Evolutionary conservation across 768 basidiomycete species (phyloP).

Genomic region (Cystofilobasidium capitatum): DNA sequence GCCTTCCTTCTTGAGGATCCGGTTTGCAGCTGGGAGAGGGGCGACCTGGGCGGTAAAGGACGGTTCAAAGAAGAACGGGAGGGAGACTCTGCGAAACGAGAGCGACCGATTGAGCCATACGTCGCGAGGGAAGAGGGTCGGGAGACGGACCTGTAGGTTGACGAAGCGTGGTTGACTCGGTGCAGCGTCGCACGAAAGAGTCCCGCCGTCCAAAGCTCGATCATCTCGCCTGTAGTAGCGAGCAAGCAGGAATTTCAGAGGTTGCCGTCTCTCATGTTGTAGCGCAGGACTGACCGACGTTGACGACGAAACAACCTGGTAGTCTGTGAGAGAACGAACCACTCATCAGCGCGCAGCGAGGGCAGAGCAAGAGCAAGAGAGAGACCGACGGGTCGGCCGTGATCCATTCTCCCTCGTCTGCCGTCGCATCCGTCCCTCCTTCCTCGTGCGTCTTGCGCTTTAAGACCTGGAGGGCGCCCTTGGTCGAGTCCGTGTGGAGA

Average conservation of each 20-base stretch:
- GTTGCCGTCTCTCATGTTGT: not conserved
- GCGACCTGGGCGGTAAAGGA: constrained; percentile 63
- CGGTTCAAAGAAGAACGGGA: constrained; percentile 93
- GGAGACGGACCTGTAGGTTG: constrained; percentile 51
- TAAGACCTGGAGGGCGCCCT: constrained; percentile 73
- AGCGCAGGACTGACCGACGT: constrained; percentile 71
- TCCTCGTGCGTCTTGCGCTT: constrained; percentile 40
- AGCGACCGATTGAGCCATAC: not conserved
- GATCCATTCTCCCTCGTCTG: constrained; percentile 63
- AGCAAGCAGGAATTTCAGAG: not conserved
- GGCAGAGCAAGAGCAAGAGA: not conserved
- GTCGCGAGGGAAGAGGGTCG: too few species aligned
- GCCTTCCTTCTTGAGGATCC: constrained; percentile 40
- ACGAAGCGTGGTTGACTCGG: constrained; percentile 66
- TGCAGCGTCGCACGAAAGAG: constrained; percentile 83
- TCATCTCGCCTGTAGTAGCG: constrained; percentile 43
- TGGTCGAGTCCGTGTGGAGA: constrained; percentile 71
- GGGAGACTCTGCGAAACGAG: constrained; percentile 27
- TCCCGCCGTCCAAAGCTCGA: constrained; percentile 80
- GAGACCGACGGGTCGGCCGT: constrained; percentile 55
- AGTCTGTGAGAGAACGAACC: not conserved
- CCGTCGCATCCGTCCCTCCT: not conserved
- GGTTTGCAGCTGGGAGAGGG: constrained; percentile 55
- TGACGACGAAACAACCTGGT: constrained; percentile 71
- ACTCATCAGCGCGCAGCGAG: not conserved